phyloP scores from a whole-genome alignment of 2,329 filamentous ascomycete species.

The Leptosphaerulina australis region DNA sequence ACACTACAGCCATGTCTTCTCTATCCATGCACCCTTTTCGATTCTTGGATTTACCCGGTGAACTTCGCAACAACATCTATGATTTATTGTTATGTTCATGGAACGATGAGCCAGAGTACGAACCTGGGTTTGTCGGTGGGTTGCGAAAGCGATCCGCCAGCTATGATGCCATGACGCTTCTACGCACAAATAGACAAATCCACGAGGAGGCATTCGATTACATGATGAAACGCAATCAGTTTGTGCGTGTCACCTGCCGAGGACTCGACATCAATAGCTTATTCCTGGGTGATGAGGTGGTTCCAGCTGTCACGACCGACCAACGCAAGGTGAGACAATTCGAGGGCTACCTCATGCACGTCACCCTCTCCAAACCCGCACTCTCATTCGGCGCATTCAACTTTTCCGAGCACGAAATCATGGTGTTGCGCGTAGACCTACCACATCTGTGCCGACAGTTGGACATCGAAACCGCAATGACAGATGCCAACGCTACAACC shows the following conservation, averaged over 20 bases:
- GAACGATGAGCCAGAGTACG: conserved; percentile 27
- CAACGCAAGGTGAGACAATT: conserved; percentile 25
- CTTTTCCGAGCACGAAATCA: conserved; percentile 31
- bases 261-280: conserved; percentile 28
- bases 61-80: conserved; percentile 37
- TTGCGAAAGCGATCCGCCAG: conserved; percentile 27
- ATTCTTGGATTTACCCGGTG: conserved; percentile 35
- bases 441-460: conserved; percentile 29
- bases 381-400: conserved; percentile 21
- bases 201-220: conserved; percentile 36
- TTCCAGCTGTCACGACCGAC: conserved; percentile 30
- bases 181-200: conserved; percentile 37
- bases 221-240: conserved; percentile 38
- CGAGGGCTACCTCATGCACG: conserved; percentile 36
- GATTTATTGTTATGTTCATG: conserved; percentile 35
- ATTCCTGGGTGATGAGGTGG: conserved; percentile 26
- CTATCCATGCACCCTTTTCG: conserved; percentile 28
- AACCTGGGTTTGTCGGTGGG: conserved; percentile 22
- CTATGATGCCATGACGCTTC: conserved; percentile 28
- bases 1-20: conserved; percentile 21
- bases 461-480: conserved; percentile 36
- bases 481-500: conserved; percentile 30
- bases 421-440: conserved; percentile 34
- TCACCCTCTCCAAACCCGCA: conserved; percentile 32
- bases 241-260: conserved; percentile 35